phyloP scores from a whole-genome alignment of 306 rosid species.

The Vigna mungo region DNA sequence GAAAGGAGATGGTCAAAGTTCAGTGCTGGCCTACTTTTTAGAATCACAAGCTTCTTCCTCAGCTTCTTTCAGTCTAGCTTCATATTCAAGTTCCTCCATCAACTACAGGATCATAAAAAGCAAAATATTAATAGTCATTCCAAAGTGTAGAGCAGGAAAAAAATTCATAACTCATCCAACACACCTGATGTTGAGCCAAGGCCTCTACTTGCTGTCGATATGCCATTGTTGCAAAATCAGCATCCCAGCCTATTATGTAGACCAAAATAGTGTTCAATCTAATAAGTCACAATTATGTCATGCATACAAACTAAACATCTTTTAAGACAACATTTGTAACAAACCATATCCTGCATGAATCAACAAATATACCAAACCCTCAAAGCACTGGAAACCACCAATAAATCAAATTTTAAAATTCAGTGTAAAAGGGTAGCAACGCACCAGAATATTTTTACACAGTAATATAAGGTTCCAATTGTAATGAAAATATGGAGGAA shows the following conservation, averaged over 20 bases:
- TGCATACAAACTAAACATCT: constrained; percentile 33
- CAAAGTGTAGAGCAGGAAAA: constrained; percentile 18
- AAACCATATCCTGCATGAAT: constrained; percentile 27
- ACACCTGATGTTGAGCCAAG: constrained; percentile 92
- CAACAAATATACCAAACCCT: constrained; percentile 22
- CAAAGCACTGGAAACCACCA: constrained; percentile 14
- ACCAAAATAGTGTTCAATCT: constrained; percentile 40
- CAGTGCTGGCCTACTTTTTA: constrained; percentile 63
- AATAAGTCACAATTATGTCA: constrained; percentile 41
- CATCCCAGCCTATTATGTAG: constrained; percentile 84
- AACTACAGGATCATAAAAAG: constrained; percentile 56
- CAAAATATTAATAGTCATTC: constrained; percentile 33
- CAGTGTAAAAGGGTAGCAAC: constrained; percentile 1
- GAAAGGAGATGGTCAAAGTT: constrained; percentile 15
- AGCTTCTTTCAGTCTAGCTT: constrained; percentile 83
- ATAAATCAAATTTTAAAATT: constrained; percentile 9
- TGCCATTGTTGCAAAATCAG: constrained; percentile 97
- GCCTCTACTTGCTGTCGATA: constrained; percentile 98
- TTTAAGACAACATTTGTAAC: constrained; percentile 22
- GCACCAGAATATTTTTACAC: neutral
- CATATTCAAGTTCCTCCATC: constrained; percentile 92
- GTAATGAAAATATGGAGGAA: constrained; percentile 26
- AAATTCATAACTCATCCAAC: constrained; percentile 39
- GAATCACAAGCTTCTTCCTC: constrained; percentile 68
- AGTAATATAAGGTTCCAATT: constrained; percentile 4